phyloP scores from a whole-genome alignment of 306 rosid genomes.

The Prunus persica region DNA sequence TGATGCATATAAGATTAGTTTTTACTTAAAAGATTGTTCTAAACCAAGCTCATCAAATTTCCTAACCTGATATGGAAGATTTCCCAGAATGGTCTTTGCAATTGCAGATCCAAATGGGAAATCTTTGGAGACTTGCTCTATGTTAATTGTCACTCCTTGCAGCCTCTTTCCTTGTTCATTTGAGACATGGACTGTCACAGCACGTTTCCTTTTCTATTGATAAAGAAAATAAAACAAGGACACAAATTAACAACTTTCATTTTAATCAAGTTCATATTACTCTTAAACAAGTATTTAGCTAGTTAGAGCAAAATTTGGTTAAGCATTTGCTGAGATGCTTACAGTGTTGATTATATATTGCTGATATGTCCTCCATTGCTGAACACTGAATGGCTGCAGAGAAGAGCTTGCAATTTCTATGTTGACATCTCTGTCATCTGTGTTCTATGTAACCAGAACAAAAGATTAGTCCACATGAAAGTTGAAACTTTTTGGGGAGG shows the following conservation, averaged over 20 bases:
- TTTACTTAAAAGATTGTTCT: not conserved
- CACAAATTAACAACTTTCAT: not conserved
- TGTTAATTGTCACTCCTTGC: slow-evolving; percentile 47
- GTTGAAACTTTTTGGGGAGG: not conserved
- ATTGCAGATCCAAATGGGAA: slow-evolving; percentile 94
- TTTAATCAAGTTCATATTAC: too few species aligned
- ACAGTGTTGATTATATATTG: slow-evolving; percentile 65
- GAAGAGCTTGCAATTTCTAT: slow-evolving; percentile 59
- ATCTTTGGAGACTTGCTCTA: slow-evolving; percentile 65
- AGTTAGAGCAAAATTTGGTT: too few species aligned
- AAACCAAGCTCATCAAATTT: not conserved
- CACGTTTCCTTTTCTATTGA: slow-evolving; percentile 66
- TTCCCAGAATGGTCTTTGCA: slow-evolving; percentile 71
- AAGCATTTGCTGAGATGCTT: slow-evolving; percentile 8
- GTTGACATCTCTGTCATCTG: slow-evolving; percentile 32
- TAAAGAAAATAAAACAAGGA: not conserved
- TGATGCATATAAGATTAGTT: not conserved
- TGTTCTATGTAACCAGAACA: slow-evolving; percentile 32
- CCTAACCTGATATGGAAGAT: slow-evolving; percentile 75
- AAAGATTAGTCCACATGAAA: not conserved
- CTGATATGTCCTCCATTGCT: slow-evolving; percentile 73
- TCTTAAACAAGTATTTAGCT: too few species aligned
- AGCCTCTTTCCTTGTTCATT: slow-evolving; percentile 50
- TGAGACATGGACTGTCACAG: slow-evolving; percentile 70
- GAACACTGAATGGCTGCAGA: slow-evolving; percentile 65